Evolutionary conservation across 2,329 filamentous ascomycete genomes (phyloP), one percentile per base, ranked within the genome.

Genomic region (Didymellaceae sp.): DNA sequence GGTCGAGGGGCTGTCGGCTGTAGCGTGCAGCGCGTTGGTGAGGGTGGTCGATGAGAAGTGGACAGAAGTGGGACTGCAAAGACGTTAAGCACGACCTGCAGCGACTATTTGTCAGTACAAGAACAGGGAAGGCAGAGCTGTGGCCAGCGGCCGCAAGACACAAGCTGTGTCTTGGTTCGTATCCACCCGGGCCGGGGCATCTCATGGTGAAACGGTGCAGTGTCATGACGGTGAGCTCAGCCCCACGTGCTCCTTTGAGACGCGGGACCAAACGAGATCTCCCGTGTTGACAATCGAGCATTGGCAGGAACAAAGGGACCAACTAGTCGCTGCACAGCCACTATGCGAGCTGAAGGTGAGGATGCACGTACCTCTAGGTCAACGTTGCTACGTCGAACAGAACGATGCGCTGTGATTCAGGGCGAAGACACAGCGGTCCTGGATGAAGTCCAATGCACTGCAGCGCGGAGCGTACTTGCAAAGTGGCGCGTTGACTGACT

Each of bases 171-270:
- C 52, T 57, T 56, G 54, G 52, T 55, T 34, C 43, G 58, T 54
- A 35, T 52, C 32, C 55, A 46, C 42, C 44, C 40, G 49, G 48
- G 40, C 55, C 38, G 44, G 42, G 42, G 37, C 48, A 49, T 49
- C 42, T 52, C 38, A 57, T 63, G 63, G 63, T 66, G 63, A 66
- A 66, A 66, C 63, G 52, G 54, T 39, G 42, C 55, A 57, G 57
- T 58, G 55, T 59, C 57, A 61, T 52, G 59, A 56, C 53, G 48
- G 45, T 52, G 54, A 49, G 53, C 43, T 48, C 52, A 57, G 63
- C 57, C 59, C 61, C 61, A 64, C 62, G 55, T 61, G 60, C 58
- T 58, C 53, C 45, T 55, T 56, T 57, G 57, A 56, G 50, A 48
- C 33, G 50, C 57, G 47, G 46, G 46, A 49, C 33, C 43, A 37